Conservation (phyloP, 306 rosid genomes). For the Lupinus albus region DNA sequence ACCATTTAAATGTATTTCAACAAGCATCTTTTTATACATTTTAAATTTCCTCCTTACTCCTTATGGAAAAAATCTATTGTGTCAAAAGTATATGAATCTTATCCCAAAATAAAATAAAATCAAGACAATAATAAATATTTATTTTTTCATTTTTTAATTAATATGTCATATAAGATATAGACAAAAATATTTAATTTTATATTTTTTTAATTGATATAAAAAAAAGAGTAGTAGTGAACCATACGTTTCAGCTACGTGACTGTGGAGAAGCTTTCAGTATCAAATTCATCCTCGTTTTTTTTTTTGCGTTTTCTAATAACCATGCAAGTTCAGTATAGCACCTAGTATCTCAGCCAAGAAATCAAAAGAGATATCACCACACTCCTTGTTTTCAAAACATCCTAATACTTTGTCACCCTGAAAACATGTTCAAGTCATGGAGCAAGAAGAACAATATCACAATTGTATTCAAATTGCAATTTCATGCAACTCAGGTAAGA, state of each 20-base stretch:
- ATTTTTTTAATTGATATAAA: no score
- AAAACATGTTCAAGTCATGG: slow-evolving; percentile 94
- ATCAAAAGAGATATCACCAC: slow-evolving; percentile 3
- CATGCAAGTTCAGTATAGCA: slow-evolving; percentile 40
- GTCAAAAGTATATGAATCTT: no score
- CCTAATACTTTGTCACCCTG: slow-evolving; percentile 38
- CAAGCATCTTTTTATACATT: slow-evolving; percentile 34
- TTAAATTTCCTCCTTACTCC: background rate
- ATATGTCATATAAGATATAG: no score
- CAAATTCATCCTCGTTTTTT: slow-evolving; percentile 17
- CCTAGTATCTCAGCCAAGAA: slow-evolving; percentile 22
- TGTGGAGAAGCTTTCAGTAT: slow-evolving; percentile 45
- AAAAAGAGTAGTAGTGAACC: no score
- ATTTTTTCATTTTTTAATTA: no score
- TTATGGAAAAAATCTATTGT: no score
- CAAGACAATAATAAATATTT: no score
- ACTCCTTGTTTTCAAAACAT: slow-evolving; percentile 49
- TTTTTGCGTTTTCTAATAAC: slow-evolving; percentile 29
- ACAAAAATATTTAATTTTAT: no score
- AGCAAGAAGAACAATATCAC: slow-evolving; percentile 93
- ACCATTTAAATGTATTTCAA: no score
- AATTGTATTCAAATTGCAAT: slow-evolving; percentile 79
- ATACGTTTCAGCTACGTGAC: slow-evolving; percentile 43
- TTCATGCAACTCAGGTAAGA: slow-evolving; percentile 83
- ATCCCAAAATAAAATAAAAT: slow-evolving; percentile 24